Evolutionary conservation across 1,139 yeast genomes (phyloP).

Genomic region (Zygotorulaspora mrakii): DNA sequence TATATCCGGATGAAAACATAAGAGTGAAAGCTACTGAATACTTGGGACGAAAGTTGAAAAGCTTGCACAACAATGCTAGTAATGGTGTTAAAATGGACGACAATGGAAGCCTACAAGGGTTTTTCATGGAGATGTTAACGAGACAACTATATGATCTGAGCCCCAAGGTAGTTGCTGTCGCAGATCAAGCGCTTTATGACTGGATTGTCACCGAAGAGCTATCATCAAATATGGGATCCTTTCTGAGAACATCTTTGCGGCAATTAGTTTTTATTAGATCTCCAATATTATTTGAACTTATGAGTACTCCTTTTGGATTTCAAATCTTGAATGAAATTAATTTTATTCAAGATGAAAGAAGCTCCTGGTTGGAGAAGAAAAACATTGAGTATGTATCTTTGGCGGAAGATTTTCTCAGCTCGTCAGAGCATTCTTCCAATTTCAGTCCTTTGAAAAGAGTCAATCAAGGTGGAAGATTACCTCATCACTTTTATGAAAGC

Average conservation of each 20-base stretch:
- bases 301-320: conserved; percentile 57
- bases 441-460: conserved; percentile 3
- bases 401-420: conserved; percentile 41
- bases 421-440: conserved; percentile 16
- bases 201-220: conserved; percentile 41
- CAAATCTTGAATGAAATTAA: conserved; percentile 48
- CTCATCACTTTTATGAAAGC: conserved; percentile 75
- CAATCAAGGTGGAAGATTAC: conserved; percentile 34
- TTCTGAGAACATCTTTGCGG: conserved; percentile 30
- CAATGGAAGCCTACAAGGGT: conserved; percentile 28
- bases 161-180: conserved; percentile 53
- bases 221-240: conserved; percentile 28
- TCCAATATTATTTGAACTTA: conserved; percentile 48
- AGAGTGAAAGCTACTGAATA: conserved; percentile 55
- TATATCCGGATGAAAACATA: conserved; percentile 51
- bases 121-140: conserved; percentile 49
- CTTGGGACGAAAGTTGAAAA: conserved; percentile 40
- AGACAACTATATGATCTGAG: conserved; percentile 69
- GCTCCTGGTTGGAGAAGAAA: conserved; percentile 52
- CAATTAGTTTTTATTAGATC: conserved; percentile 38
- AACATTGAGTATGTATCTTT: conserved; percentile 51
- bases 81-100: conserved; percentile 21
- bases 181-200: conserved; percentile 50
- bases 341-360: conserved; percentile 55
- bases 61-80: conserved; percentile 12